Conservation (phyloP, 1,284 basidiomycete species). For the Cerioporus squamosus region DNA sequence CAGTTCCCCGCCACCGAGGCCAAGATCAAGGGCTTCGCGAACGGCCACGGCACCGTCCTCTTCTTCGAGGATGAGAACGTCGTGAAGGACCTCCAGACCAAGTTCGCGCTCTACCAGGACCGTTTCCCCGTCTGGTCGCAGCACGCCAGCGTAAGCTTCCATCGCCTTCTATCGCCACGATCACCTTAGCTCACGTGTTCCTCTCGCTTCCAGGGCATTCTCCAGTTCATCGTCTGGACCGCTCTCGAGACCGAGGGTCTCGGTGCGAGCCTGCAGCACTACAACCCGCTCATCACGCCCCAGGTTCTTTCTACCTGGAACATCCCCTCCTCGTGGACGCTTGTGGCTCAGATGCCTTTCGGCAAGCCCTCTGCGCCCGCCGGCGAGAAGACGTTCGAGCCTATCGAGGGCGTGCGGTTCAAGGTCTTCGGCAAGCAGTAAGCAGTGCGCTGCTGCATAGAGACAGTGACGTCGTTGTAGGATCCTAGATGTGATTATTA, state of each 20-base stretch:
- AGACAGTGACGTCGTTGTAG: no score
- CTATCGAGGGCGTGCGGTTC: conserved; percentile 30
- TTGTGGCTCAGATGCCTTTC: conserved; percentile 30
- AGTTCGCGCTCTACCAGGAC: conserved; percentile 29
- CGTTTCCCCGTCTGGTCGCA: conserved; percentile 30
- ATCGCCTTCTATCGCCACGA: not conserved
- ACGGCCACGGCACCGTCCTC: conserved; percentile 30
- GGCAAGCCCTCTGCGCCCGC: conserved; percentile 26
- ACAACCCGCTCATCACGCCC: conserved; percentile 30
- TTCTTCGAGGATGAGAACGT: conserved; percentile 31
- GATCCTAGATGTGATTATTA: no score
- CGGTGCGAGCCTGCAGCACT: conserved; percentile 32
- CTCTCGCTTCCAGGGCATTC: conserved; percentile 20
- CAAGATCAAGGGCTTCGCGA: conserved; percentile 27
- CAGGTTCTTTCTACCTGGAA: conserved; percentile 28
- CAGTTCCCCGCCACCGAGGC: conserved; percentile 26
- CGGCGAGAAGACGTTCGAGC: conserved; percentile 25
- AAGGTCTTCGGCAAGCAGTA: conserved; percentile 27
- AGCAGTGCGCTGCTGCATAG: no score
- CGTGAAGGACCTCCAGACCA: conserved; percentile 27
- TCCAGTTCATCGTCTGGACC: conserved; percentile 32
- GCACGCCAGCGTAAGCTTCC: conserved; percentile 23
- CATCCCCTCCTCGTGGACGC: conserved; percentile 27
- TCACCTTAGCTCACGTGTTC: not conserved
- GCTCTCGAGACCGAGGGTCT: conserved; percentile 31